Percentiles rank a stretch among this genome's conserved stretches.
These are phyloP conservation scores for Aspergillus incahuasiensis DNA, from an alignment of 495 filamentous ascomycete species.

Conservation along the genomic window DNA sequence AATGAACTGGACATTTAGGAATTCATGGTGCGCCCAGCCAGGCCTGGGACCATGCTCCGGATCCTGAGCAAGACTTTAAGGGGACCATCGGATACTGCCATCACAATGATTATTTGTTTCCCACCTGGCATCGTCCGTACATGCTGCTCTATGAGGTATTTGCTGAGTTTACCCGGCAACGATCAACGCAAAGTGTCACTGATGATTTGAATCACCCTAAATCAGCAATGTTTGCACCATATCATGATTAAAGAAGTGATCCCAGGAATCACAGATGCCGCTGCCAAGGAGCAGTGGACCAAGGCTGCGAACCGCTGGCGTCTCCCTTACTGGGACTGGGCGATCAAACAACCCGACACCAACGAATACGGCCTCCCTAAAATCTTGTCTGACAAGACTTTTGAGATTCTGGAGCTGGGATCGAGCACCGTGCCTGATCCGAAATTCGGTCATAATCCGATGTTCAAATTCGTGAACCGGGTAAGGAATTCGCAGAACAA, in stretches of 20 bases:
- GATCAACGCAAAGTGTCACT: no score
- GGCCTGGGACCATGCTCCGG: neutral
- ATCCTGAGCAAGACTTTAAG: neutral
- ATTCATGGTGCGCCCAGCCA: neutral
- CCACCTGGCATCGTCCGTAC: neutral
- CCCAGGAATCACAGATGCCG: no score
- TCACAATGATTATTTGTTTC: neutral
- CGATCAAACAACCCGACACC: no score
- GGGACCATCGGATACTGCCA: neutral
- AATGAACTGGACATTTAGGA: neutral
- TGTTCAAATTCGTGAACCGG: neutral
- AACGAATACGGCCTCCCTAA: no score
- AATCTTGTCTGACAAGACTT: neutral
- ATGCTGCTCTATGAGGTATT: neutral
- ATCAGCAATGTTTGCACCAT: neutral
- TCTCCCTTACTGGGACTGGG: constrained; percentile 3
- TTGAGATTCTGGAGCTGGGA: no score
- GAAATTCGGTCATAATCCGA: no score
- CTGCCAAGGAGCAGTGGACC: no score
- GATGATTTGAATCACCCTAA: no score
- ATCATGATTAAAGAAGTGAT: constrained; percentile 1
- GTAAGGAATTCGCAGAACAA: no score
- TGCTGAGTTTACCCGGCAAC: neutral
- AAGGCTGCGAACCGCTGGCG: neutral
- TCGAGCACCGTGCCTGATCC: no score